phyloP scores from a whole-genome alignment of 768 basidiomycete species.

The Tylopilus sp. region DNA sequence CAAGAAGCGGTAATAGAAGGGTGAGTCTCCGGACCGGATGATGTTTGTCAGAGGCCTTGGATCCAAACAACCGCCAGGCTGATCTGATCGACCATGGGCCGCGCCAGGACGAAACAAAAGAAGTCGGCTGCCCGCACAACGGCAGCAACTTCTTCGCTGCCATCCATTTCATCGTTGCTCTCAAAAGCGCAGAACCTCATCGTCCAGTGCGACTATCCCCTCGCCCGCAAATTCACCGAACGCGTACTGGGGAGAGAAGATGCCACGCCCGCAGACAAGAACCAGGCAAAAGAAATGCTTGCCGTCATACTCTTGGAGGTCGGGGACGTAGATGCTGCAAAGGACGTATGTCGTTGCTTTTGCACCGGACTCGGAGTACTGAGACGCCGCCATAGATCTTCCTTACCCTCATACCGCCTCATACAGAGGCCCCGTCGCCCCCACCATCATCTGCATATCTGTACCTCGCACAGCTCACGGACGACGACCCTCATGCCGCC shows the following conservation, averaged over 20 bases:
- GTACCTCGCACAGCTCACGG: conserved; percentile 83
- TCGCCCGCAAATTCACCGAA: conserved; percentile 68
- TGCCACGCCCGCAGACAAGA: conserved; percentile 42
- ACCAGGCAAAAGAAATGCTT: conserved; percentile 73
- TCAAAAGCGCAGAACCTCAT: conserved; percentile 81
- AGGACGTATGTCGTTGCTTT: conserved; percentile 44
- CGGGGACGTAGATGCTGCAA: conserved; percentile 72
- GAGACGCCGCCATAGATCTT: conserved; percentile 50
- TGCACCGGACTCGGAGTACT: neutral
- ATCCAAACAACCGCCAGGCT: conserved; percentile 18
- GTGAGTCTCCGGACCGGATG: neutral
- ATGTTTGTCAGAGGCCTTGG: conserved; percentile 13
- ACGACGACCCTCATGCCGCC: conserved; percentile 70
- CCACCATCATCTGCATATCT: conserved; percentile 78
- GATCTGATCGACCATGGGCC: conserved; percentile 45
- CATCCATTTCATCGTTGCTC: conserved; percentile 53
- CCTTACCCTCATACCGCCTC: conserved; percentile 54
- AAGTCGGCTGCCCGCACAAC: conserved; percentile 12
- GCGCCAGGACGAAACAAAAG: conserved; percentile 46
- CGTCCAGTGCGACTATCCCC: conserved; percentile 79
- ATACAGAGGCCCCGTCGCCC: conserved; percentile 52
- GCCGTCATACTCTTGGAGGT: conserved; percentile 77
- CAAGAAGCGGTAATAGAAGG: too few relatives aligned
- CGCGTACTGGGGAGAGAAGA: conserved; percentile 63
- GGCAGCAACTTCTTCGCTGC: conserved; percentile 26